Base-by-base conservation (phyloP, 2,329 filamentous ascomycete species). In the Rutstroemia sp. region DNA sequence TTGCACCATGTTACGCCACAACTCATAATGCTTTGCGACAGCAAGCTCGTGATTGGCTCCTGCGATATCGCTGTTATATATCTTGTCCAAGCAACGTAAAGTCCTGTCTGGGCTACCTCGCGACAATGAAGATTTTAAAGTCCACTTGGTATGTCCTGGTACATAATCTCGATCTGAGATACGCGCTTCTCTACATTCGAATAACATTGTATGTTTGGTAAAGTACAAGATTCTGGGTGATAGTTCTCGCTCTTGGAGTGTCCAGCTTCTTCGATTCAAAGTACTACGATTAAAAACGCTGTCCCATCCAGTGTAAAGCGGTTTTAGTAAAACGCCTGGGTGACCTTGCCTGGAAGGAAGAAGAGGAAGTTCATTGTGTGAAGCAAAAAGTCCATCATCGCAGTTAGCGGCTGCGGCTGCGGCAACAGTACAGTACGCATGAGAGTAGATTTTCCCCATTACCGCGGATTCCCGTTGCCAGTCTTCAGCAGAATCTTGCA, bases 191-290 rank as follows among this genome's bases (percentile, higher is more conserved):
- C 46, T 30, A 21, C 57, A 58, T 30, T 57, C 54, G 9, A 51
- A 58, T 3, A 57, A 38, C 23, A 58, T 39, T 12, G 42, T 47
- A 17, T 57, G 25, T 34, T 53, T 56, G 6, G 66, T 67, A 54
- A 61, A 61, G 25, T 59, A 36, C 6, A 61, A 30, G 3, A 59
- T 48, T 8, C 58, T 47, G 14, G 59, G 57, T 12, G 59, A 55
- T 12, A 59, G 48, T 19, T 57, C 51, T 9, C 51, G 23, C 36
- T 61, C 59, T 49, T 61, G 59, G n/a, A 59, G 34, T 17, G 54
- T 59, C 57, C 57, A 61, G 12, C 51, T 58, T 45, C 72, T 64
- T 25, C 16, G n/a, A 19, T 44, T 48, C 27, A 60, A 14, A 27
- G 38, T 34, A 14, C 42, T 48, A 17, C 42, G 17, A 14, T 12